Base-by-base conservation (phyloP, 768 basidiomycete genomes). In the Mycena indigotica region DNA sequence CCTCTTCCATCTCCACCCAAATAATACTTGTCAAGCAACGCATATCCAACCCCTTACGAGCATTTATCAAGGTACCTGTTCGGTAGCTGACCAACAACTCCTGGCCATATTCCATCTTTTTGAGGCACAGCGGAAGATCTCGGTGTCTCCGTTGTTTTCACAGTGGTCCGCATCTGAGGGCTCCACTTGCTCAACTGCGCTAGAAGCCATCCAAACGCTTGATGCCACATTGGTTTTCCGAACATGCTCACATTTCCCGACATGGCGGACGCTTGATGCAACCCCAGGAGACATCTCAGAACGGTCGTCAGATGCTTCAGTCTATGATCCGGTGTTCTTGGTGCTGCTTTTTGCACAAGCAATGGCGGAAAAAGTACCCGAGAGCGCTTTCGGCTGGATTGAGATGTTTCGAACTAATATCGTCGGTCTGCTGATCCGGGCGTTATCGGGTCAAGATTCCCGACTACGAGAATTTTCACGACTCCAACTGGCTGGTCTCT, bases 291-390 rank as follows among this genome's bases (percentile, higher is more conserved):
- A 65, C 2, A 48, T 64, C 8, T 62, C 60, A 23, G 66, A 71
- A 26, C 62, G 61, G 35, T 15, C 66, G 52, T 69, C 72, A 24
- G 78, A 81, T 17, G 68, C 67, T 12, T 74, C 72, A 12, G 68
- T 87, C 29, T 97, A 95, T 65, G 95, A 98, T 66, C 93, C 95
- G 6, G 67, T 87, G 1, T 92, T 95, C 70, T 66, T 93, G 15
- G 71, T 89, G 29, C 73, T 85, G 2, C 73, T 94, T n/a, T 82
- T 87, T 32, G 79, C 82, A 3, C 80, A 86, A 50, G 81, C 85
- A 69, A 73, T 95, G n/a, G 72, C 74, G 2, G 84, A 88, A 29
- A 78, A 77, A 51, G 78, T 72, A 16, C 87, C 85, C 1, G 69
- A 78, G 1, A 84, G 84, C 0, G 80, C 85, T 0, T 72, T 88